These are phyloP conservation scores for Cicer judaicum DNA, from an alignment of 306 rosid genomes.

Conservation along the genomic window DNA sequence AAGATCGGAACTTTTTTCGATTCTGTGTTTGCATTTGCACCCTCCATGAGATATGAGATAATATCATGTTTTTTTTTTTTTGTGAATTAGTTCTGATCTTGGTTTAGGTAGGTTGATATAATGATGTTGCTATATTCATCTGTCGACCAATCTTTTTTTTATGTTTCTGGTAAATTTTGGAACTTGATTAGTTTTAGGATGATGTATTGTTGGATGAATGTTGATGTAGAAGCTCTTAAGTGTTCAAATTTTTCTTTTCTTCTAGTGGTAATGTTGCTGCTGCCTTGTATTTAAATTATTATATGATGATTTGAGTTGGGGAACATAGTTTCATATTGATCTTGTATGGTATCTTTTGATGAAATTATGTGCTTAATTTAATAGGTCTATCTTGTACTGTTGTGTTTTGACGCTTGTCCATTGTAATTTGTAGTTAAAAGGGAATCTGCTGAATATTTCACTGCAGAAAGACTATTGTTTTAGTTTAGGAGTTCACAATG, in stretches of 20 bases:
- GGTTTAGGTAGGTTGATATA: slow-evolving; percentile 24
- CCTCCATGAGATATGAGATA: neutral
- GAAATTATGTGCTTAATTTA: neutral
- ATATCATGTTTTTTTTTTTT: neutral
- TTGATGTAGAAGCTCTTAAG: slow-evolving; percentile 11
- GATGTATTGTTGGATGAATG: slow-evolving; percentile 21
- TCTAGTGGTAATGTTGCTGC: slow-evolving; percentile 13
- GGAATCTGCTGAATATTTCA: slow-evolving; percentile 6
- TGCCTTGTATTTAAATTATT: slow-evolving; percentile 19
- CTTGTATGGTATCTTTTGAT: neutral
- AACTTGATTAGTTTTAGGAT: slow-evolving; percentile 28
- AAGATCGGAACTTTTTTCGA: neutral
- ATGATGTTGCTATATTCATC: slow-evolving; percentile 14
- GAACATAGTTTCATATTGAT: slow-evolving; percentile 5
- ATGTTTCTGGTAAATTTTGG: slow-evolving; percentile 16
- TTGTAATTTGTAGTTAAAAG: neutral
- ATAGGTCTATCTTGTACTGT: neutral
- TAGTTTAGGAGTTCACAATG: neutral
- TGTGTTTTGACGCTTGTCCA: slow-evolving; percentile 8
- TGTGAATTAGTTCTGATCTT: neutral
- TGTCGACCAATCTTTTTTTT: neutral
- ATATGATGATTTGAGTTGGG: slow-evolving; percentile 4
- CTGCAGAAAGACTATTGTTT: neutral
- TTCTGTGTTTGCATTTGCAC: neutral
- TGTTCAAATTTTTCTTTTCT: neutral